A percentile compares a stretch with the other conserved stretches of the same genome.
Conservation (phyloP, 805 yeast genomes). For the Yarrowia sp. region DNA sequence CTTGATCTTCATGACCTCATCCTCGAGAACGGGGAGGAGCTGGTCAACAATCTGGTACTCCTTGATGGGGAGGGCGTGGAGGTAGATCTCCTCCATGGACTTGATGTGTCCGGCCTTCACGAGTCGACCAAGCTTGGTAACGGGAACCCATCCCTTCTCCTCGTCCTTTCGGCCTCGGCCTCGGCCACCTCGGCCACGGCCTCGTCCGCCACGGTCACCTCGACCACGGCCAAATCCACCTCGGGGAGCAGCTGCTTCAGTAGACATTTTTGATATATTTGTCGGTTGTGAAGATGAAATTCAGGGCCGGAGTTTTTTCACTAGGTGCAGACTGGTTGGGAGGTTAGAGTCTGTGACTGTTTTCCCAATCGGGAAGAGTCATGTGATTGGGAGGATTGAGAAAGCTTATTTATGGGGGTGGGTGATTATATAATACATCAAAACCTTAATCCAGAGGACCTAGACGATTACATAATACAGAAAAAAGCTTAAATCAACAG, state of each 20-base stretch:
- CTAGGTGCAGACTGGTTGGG: slow-evolving; percentile 8
- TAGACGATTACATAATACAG: too few species aligned
- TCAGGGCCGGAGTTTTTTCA: not conserved
- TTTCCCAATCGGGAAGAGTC: slow-evolving; percentile 12
- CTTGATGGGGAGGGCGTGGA: slow-evolving; percentile 99
- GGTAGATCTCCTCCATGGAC: slow-evolving; percentile 97
- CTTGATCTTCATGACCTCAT: slow-evolving; percentile 99
- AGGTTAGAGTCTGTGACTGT: slow-evolving; percentile 27
- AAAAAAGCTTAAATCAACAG: too few species aligned
- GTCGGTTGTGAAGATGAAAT: slow-evolving; percentile 34
- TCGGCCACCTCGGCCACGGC: slow-evolving; percentile 63
- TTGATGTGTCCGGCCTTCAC: slow-evolving; percentile 98
- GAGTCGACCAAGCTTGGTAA: slow-evolving; percentile 99
- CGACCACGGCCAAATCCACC: slow-evolving; percentile 54
- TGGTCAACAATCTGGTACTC: slow-evolving; percentile 98
- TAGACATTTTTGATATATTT: slow-evolving; percentile 36
- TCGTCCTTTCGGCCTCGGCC: slow-evolving; percentile 85
- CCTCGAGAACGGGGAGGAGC: slow-evolving; percentile 93
- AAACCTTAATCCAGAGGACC: too few species aligned
- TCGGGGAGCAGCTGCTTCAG: slow-evolving; percentile 44
- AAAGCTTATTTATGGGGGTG: not conserved
- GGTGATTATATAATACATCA: too few species aligned
- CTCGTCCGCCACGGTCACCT: slow-evolving; percentile 51
- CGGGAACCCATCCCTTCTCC: slow-evolving; percentile 99
- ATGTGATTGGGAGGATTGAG: not conserved